Evolutionary conservation across 495 filamentous ascomycete genomes (phyloP).

Genomic region (Penicillium diatomitis): DNA sequence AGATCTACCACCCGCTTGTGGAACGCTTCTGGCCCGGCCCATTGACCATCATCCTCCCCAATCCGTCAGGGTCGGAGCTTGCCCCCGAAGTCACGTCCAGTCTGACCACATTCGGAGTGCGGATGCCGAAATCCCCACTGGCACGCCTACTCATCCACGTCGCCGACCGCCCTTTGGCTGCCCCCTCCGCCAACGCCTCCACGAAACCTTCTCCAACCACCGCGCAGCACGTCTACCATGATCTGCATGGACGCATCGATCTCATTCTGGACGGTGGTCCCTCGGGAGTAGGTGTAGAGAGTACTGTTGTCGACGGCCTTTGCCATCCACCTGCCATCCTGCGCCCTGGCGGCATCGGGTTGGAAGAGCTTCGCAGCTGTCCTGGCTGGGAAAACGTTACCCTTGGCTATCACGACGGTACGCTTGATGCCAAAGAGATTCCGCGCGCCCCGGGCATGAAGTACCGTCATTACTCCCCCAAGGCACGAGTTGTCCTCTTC

Average conservation of each 20-base stretch:
- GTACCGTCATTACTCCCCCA: constrained; percentile 94
- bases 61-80: constrained; percentile 57
- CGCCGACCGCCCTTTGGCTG: constrained; percentile 72
- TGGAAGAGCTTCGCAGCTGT: constrained; percentile 66
- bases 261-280: constrained; percentile 83
- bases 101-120: constrained; percentile 74
- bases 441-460: constrained; percentile 97
- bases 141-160: constrained; percentile 76
- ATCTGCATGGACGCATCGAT: constrained; percentile 76
- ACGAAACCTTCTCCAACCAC: constrained; percentile 86
- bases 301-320: constrained; percentile 91
- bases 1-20: constrained; percentile 76
- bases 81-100: constrained; percentile 83
- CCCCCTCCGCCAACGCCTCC: constrained; percentile 88
- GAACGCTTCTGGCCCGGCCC: constrained; percentile 88
- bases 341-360: constrained; percentile 81
- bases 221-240: constrained; percentile 78
- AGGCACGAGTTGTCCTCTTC: constrained; percentile 77
- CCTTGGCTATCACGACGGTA: constrained; percentile 64
- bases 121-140: constrained; percentile 79
- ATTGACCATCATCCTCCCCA: constrained; percentile 81
- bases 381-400: constrained; percentile 71
- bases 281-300: constrained; percentile 86
- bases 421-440: constrained; percentile 31
- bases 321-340: constrained; percentile 71